These are phyloP conservation scores for Plectranthus barbatus DNA, from an alignment of 257 asterid species.

Conservation along the genomic window DNA sequence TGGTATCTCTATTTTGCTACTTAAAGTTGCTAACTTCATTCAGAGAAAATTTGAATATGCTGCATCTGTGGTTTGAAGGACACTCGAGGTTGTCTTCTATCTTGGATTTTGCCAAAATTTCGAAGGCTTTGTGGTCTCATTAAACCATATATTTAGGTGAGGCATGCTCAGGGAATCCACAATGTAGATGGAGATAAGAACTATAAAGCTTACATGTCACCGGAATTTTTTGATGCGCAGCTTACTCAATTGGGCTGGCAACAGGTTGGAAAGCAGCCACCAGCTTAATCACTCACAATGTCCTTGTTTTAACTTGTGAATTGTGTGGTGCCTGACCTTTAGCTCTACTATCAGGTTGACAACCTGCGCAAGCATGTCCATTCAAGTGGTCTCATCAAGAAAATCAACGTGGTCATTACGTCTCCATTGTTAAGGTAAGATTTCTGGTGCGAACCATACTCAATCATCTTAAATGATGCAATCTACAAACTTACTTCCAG, in stretches of 20 bases:
- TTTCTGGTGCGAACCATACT: neutral
- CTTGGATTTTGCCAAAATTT: constrained; percentile 31
- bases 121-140: constrained; percentile 37
- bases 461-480: neutral
- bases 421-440: constrained; percentile 81
- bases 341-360: constrained; percentile 58
- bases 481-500: neutral
- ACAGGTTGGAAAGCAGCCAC: constrained; percentile 43
- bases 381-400: constrained; percentile 63
- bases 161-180: constrained; percentile 96
- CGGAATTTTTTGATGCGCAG: constrained; percentile 86
- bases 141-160: constrained; percentile 58
- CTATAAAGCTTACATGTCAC: constrained; percentile 68
- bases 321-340: constrained; percentile 12
- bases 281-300: neutral
- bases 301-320: neutral
- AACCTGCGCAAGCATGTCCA: constrained; percentile 80
- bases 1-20: constrained; percentile 33
- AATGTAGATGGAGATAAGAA: constrained; percentile 80
- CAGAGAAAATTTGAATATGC: constrained; percentile 34
- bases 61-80: constrained; percentile 30
- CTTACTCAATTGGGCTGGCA: constrained; percentile 87
- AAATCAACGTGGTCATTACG: constrained; percentile 72
- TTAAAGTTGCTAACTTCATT: constrained; percentile 16
- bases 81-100: constrained; percentile 33